Conservation (phyloP, 2,329 filamentous ascomycete genomes). For the Rhinocladiella similis region DNA sequence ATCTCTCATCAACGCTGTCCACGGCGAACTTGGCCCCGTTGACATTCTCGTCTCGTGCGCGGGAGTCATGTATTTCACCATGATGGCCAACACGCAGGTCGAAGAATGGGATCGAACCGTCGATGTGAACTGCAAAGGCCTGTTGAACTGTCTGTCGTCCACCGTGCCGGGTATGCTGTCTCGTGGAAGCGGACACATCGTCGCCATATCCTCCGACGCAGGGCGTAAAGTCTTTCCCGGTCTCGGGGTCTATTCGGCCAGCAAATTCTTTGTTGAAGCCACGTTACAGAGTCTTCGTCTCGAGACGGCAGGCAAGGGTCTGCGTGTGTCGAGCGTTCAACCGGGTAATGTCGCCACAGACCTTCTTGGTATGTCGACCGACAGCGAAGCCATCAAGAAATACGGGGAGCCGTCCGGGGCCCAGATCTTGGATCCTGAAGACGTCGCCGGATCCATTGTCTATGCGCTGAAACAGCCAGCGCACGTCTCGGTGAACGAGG, state of each 20-base stretch:
- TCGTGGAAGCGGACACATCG: constrained; percentile 69
- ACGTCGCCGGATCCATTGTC: constrained; percentile 71
- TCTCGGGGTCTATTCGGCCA: constrained; percentile 77
- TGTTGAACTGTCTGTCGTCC: constrained; percentile 70
- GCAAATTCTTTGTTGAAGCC: constrained; percentile 83
- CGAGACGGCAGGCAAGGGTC: constrained; percentile 71
- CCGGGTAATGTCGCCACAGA: constrained; percentile 76
- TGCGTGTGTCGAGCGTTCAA: constrained; percentile 73
- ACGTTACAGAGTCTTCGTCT: constrained; percentile 73
- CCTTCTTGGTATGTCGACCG: constrained; percentile 71
- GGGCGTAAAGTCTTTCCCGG: constrained; percentile 81
- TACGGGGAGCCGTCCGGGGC: constrained; percentile 74
- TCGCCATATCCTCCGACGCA: constrained; percentile 80
- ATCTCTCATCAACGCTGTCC: constrained; percentile 60
- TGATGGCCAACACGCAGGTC: constrained; percentile 74
- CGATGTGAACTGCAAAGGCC: constrained; percentile 83
- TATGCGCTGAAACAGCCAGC: constrained; percentile 73
- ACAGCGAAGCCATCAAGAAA: constrained; percentile 74
- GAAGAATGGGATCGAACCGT: constrained; percentile 81
- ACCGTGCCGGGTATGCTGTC: constrained; percentile 71
- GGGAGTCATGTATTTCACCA: constrained; percentile 85
- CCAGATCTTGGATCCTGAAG: constrained; percentile 70
- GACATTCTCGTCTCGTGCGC: constrained; percentile 80
- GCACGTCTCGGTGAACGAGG: constrained; percentile 77
- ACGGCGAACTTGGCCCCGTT: constrained; percentile 65